These are phyloP conservation scores for Capsella bursapastoris DNA, from an alignment of 345 rosid genomes.

Conservation along the genomic window DNA sequence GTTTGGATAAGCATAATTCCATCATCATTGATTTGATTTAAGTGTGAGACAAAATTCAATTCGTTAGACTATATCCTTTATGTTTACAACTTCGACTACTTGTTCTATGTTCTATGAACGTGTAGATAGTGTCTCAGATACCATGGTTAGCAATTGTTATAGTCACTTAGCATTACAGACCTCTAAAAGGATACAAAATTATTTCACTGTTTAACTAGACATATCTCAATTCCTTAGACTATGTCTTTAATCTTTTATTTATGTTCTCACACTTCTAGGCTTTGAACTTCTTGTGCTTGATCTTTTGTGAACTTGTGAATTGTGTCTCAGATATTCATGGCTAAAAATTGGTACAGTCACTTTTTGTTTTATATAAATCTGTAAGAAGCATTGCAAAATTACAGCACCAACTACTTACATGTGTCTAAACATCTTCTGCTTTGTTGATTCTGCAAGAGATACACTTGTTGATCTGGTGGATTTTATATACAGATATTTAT, in stretches of 20 bases:
- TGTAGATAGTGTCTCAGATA: constrained; percentile 1
- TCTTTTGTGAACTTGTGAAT: constrained; percentile 1
- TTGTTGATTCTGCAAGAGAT: constrained; percentile 29
- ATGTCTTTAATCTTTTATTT: background rate
- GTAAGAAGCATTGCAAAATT: background rate
- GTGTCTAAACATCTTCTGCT: constrained; percentile 24
- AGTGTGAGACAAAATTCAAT: background rate
- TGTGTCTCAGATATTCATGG: constrained; percentile 3
- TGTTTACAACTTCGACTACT: background rate
- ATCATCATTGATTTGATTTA: background rate
- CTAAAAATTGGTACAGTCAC: background rate
- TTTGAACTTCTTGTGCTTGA: background rate
- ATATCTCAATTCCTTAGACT: background rate
- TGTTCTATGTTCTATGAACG: background rate
- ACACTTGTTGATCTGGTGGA: constrained; percentile 25
- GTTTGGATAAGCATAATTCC: background rate
- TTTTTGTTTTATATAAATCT: background rate
- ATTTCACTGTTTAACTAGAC: background rate
- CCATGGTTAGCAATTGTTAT: background rate
- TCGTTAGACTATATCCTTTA: background rate
- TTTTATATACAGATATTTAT: background rate
- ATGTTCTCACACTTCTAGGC: background rate
- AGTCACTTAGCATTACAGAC: background rate
- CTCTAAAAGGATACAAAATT: background rate
- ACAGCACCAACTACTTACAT: constrained; percentile 1